Conservation (phyloP, 768 basidiomycete genomes). For the Crucibulum laeve region DNA sequence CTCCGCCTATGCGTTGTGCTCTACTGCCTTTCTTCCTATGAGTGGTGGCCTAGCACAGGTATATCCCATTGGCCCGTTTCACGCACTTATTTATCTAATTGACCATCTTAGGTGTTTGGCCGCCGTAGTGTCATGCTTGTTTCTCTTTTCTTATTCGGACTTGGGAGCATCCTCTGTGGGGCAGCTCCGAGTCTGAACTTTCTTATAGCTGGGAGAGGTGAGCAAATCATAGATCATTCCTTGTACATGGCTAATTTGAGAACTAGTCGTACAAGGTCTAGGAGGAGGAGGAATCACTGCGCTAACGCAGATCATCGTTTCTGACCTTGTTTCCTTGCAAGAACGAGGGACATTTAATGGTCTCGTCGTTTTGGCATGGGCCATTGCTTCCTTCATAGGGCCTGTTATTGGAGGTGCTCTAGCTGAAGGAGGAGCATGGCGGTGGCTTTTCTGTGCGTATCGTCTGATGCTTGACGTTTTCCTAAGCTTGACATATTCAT, state of each 20-base stretch:
- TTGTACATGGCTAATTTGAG: not conserved
- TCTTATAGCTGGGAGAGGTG: not conserved
- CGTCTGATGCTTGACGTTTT: not conserved
- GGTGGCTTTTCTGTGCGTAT: constrained; percentile 35
- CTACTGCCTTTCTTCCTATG: constrained; percentile 25
- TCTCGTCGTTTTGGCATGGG: constrained; percentile 34
- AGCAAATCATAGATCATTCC: not conserved
- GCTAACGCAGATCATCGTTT: constrained; percentile 34
- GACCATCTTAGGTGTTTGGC: not conserved
- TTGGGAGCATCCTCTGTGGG: not conserved
- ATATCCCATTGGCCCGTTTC: not conserved
- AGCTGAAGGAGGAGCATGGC: constrained; percentile 25
- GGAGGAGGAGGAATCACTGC: constrained; percentile 36
- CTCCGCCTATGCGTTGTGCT: constrained; percentile 19
- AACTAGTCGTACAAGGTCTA: constrained; percentile 30
- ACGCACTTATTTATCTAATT: not conserved
- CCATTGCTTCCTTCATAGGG: constrained; percentile 27
- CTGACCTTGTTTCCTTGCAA: constrained; percentile 40
- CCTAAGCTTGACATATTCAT: not conserved
- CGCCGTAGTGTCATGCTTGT: not conserved
- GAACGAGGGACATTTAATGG: constrained; percentile 37
- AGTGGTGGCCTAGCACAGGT: constrained; percentile 25
- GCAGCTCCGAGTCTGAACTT: not conserved
- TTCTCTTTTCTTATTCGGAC: not conserved
- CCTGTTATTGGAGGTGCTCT: constrained; percentile 32